These are phyloP conservation scores for Penicillium mononematosum DNA, from an alignment of 495 filamentous ascomycete genomes.

Conservation along the genomic window DNA sequence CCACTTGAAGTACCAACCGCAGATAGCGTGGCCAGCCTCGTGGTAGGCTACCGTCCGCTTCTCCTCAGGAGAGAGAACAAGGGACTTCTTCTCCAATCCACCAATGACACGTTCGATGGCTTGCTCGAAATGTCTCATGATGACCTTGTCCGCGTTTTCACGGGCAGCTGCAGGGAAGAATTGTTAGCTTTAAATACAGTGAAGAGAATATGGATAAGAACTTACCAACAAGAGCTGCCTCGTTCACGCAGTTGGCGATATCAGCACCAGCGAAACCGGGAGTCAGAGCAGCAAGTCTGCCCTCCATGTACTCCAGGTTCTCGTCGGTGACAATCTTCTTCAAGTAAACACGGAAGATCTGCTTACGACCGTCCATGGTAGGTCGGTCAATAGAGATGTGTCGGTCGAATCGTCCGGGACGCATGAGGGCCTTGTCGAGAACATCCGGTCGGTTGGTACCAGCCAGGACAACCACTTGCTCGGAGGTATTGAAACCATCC, in stretches of 20 bases:
- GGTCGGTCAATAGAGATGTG: conserved; percentile 91
- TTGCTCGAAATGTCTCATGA: conserved; percentile 90
- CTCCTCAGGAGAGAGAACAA: conserved; percentile 88
- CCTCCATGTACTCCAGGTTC: conserved; percentile 81
- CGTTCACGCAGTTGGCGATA: conserved; percentile 97
- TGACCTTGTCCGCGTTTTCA: conserved; percentile 68
- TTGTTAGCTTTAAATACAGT: conserved; percentile 27
- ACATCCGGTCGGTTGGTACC: conserved; percentile 95
- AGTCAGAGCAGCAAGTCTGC: conserved; percentile 84
- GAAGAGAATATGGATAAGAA: conserved; percentile 16
- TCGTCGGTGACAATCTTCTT: conserved; percentile 89
- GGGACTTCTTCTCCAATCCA: conserved; percentile 92
- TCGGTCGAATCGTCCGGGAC: conserved; percentile 93
- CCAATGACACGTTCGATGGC: conserved; percentile 97
- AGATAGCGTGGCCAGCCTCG: conserved; percentile 97
- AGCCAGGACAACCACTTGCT: conserved; percentile 96
- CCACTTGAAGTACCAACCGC: conserved; percentile 96
- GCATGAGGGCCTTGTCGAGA: conserved; percentile 92
- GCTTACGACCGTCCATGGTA: conserved; percentile 94
- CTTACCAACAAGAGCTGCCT: conserved; percentile 94
- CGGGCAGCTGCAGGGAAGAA: conserved; percentile 66
- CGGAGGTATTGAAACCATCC: conserved; percentile 97
- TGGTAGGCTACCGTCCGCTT: conserved; percentile 96
- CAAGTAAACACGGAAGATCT: conserved; percentile 92
- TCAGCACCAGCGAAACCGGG: conserved; percentile 96